A percentile compares a stretch with the other conserved stretches of the same genome.
Conservation (phyloP, 768 basidiomycete species). For the Termitomyces sp. region DNA sequence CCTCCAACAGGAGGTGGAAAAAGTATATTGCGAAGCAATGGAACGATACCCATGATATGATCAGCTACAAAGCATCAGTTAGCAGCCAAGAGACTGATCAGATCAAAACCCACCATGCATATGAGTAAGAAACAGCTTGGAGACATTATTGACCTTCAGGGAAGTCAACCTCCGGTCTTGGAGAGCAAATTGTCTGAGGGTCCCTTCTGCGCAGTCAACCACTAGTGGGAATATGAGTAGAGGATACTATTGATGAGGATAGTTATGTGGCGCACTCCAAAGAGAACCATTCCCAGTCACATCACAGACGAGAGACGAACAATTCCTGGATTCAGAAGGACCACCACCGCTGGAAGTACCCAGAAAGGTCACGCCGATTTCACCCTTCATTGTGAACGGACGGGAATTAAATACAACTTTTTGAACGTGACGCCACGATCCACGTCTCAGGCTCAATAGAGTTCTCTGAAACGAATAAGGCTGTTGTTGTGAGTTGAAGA, state of each 20-base stretch:
- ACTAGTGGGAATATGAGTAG: conserved; percentile 28
- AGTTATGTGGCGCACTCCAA: conserved; percentile 51
- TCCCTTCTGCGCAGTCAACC: conserved; percentile 84
- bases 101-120: conserved; percentile 56
- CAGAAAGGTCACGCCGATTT: conserved; percentile 63
- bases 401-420: background rate
- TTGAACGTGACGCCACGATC: background rate
- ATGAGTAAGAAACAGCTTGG: conserved; percentile 79
- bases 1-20: conserved; percentile 32
- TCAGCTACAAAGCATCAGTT: conserved; percentile 38
- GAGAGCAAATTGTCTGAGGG: conserved; percentile 57
- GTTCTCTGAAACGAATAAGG: conserved; percentile 1
- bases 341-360: conserved; percentile 78
- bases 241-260: background rate
- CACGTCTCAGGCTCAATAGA: background rate
- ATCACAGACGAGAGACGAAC: conserved; percentile 67
- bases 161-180: conserved; percentile 36
- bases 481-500: background rate
- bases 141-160: conserved; percentile 42
- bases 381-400: conserved; percentile 22
- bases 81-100: background rate
- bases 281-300: conserved; percentile 47
- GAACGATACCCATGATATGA: conserved; percentile 71
- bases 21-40: conserved; percentile 57
- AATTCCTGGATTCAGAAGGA: conserved; percentile 66